Percentiles rank a stretch among this genome's conserved stretches.
Evolutionary conservation across 2,329 filamentous ascomycete species (phyloP).

Genomic region (Colletotrichum paranaense): DNA sequence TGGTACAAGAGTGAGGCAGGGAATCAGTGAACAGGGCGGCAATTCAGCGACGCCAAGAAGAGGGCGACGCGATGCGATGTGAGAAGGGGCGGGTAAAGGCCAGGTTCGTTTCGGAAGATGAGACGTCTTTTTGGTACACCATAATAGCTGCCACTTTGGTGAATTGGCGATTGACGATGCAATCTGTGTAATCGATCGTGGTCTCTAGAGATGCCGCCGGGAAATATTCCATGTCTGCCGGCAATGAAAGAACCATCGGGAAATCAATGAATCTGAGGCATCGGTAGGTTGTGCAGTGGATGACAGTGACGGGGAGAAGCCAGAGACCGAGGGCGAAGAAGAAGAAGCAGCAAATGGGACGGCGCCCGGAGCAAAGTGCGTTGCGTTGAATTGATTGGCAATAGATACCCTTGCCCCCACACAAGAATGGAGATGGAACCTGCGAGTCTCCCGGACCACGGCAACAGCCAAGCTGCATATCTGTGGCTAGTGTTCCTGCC

Average conservation of each 20-base stretch:
- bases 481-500: conserved; percentile 24
- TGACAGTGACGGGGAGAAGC: not conserved
- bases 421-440: not conserved
- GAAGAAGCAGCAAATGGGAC: conserved; percentile 11
- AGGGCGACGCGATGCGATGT: conserved; percentile 3
- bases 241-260: not conserved
- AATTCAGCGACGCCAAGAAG: conserved; percentile 18
- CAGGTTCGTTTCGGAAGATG: conserved; percentile 28
- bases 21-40: conserved; percentile 2
- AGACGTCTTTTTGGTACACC: conserved; percentile 4
- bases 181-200: not conserved
- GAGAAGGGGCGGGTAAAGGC: conserved; percentile 6
- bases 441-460: conserved; percentile 29
- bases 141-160: not conserved
- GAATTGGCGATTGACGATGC: not conserved
- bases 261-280: not conserved
- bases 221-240: not conserved
- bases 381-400: conserved; percentile 32
- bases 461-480: conserved; percentile 21
- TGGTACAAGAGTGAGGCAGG: conserved; percentile 18
- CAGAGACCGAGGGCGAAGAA: not conserved
- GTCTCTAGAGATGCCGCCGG: not conserved
- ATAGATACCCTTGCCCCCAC: conserved; percentile 27
- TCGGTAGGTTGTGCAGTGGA: not conserved
- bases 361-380: conserved; percentile 5